A percentile compares a stretch with the other conserved stretches of the same genome.
Evolutionary conservation across 129 eudicot species (phyloP).

Genomic region (Flaveria bidentis): DNA sequence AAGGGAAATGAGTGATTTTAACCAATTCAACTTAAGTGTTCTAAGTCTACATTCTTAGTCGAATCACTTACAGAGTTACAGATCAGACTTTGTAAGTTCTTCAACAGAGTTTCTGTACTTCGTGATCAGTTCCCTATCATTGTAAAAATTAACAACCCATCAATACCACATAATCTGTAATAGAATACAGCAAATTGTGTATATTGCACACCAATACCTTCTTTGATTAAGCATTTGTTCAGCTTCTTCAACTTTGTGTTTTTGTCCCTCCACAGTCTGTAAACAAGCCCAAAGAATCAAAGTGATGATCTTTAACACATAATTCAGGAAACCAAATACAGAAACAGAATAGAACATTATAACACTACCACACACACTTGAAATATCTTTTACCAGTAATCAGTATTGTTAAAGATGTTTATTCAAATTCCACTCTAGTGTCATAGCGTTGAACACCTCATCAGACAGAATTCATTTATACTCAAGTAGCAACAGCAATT

Average conservation of each 20-base stretch:
- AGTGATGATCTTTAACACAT: background rate
- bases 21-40: background rate
- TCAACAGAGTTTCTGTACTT: slow-evolving; percentile 70
- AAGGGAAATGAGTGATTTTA: background rate
- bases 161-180: background rate
- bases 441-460: background rate
- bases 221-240: slow-evolving; percentile 77
- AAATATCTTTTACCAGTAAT: background rate
- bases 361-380: background rate
- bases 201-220: slow-evolving; percentile 46
- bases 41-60: slow-evolving; percentile 13
- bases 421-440: background rate
- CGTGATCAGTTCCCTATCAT: slow-evolving; percentile 68
- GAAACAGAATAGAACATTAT: background rate
- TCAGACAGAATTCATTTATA: background rate
- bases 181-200: background rate
- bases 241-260: slow-evolving; percentile 71
- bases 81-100: slow-evolving; percentile 66
- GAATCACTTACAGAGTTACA: slow-evolving; percentile 39
- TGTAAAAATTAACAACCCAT: slow-evolving; percentile 9
- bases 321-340: background rate
- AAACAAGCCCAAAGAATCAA: slow-evolving; percentile 21
- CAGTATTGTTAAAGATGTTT: background rate
- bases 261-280: slow-evolving; percentile 91
- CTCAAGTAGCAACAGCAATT: background rate